Evolutionary conservation across 176 grass and related monocot genomes (phyloP).

Genomic region (Aegilops sharonensis): DNA sequence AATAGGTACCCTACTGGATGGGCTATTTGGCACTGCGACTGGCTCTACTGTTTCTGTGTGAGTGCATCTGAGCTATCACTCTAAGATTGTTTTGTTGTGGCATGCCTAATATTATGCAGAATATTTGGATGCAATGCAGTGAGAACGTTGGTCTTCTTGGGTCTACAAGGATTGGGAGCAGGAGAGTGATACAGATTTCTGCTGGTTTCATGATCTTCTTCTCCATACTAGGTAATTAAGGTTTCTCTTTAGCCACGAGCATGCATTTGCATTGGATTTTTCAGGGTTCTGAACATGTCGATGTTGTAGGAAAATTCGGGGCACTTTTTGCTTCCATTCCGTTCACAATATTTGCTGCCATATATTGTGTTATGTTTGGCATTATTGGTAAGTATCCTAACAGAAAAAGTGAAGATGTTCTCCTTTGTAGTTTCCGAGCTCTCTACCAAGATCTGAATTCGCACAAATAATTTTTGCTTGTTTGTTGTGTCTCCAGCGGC

Average conservation of each 20-base stretch:
- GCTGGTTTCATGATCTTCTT: constrained; percentile 99
- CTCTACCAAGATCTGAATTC: not conserved
- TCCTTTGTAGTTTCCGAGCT: not conserved
- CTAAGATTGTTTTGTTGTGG: not conserved
- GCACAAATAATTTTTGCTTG: constrained; percentile 1
- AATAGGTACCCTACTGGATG: constrained; percentile 81
- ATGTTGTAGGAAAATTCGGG: constrained; percentile 82
- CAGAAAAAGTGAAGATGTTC: not conserved
- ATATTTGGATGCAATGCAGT: constrained; percentile 38
- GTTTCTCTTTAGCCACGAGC: not conserved
- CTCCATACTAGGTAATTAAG: constrained; percentile 75
- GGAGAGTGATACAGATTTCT: constrained; percentile 93
- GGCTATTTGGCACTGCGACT: constrained; percentile 81
- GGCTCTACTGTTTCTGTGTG: constrained; percentile 95
- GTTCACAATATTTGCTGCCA: constrained; percentile 86
- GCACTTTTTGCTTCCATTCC: constrained; percentile 96
- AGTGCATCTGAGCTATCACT: constrained; percentile 40
- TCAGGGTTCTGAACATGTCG: constrained; percentile 5
- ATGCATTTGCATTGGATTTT: not conserved
- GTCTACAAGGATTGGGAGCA: constrained; percentile 88
- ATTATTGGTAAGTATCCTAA: constrained; percentile 62
- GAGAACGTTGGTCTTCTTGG: constrained; percentile 99
- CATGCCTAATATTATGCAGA: not conserved
- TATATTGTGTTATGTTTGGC: constrained; percentile 88
- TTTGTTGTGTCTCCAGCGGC: constrained; percentile 62